Evolutionary conservation across 2,329 filamentous ascomycete genomes (phyloP), one percentile per base, ranked within the genome.

Genomic region (Hypoxylon sp.): DNA sequence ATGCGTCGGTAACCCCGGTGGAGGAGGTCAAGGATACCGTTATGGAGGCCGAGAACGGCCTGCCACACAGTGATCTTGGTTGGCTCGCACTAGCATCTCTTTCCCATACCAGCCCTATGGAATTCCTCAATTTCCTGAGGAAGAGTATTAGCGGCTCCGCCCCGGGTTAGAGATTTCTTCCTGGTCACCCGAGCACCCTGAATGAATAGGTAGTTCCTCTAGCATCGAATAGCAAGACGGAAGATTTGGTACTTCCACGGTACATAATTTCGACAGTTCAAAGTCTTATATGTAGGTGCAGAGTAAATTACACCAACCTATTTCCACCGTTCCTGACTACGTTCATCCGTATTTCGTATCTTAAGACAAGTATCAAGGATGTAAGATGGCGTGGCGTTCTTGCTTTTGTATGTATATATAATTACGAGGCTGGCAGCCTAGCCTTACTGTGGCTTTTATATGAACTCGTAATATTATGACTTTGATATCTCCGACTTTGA

Each of bases 1-100:
- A 47, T n/a, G n/a, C 58, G 65, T 70, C 68, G 68, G 68, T 64
- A 48, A 66, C 52, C 29, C 68, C 68, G 68, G 58, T 68, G 56
- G 65, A 68, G 68, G 68, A 47, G 54, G 53, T 37, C 53, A 65
- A 68, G 65, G 46, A 51, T 60, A 26, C 37, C 39, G 31, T 56
- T 33, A 31, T 57, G 31, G 51, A 69, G 59, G 62, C 68, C 68
- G 68, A 62, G 55, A 61, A 10, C 68, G 65, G 65, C 54, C 57
- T 62, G n/a, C 26, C 44, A 9, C 19, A 17, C 24, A 19, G 24
- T 46, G 35, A 53, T 58, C 39, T 54, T 59, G 55, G 62, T 60
- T 54, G 62, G 55, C 51, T 51, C n/a, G 29, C 57, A 59, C 57
- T 53, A 67, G 22, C 39, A 57, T 50, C 46, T 57, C 51, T 22